Base-by-base conservation (phyloP, 2,329 filamentous ascomycete species). In the Arachnomyces sp. region DNA sequence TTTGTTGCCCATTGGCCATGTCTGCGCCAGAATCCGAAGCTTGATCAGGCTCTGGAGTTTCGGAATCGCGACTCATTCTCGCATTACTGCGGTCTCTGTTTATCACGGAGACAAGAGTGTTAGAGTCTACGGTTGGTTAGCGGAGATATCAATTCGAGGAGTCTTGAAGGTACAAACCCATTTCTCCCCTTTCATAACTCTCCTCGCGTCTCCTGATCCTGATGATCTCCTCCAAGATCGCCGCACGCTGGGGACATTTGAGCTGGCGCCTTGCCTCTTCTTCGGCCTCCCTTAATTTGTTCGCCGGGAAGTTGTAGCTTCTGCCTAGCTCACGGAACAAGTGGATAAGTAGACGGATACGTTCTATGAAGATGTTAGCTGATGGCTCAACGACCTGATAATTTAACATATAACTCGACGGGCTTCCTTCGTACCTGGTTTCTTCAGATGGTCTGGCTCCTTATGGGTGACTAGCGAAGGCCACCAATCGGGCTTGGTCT, bases 361-460 rank as follows among this genome's bases (percentile, higher is more conserved):
- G 56, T 36, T 59, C 62, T 64, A 25, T 9, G 7, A 30, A 31
- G 4, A 31, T 11, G 2, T 32, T 16, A 45, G 34, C 44, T 42
- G 31, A 29, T 47, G 18, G 42, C 11, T 5, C 17, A 2, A 13
- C 12, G 18, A 14, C 28, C 18, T 6, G 7, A 16, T 6, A n/a
- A 4, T 31, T 30, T 25, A 20, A 28, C 18, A 11, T n/a, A 12
- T 18, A 17, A 12, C 25, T 15, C 11, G 7, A 18, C 4, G 2
- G 4, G 18, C 2, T 14, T 18, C 36, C 11, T 13, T 51, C 66
- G 47, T 58, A 71, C 68, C 61, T 31, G 64, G 59, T 54, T 68
- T 70, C 37, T 60, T 56, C 14, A 70, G 49, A 49, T 72, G 69
- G 39, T 71, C 68, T 3, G 69, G 68, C 50, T 72, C 69, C 49